phyloP scores from a whole-genome alignment of 106 monocot species.

The Cymbidium sinense region DNA sequence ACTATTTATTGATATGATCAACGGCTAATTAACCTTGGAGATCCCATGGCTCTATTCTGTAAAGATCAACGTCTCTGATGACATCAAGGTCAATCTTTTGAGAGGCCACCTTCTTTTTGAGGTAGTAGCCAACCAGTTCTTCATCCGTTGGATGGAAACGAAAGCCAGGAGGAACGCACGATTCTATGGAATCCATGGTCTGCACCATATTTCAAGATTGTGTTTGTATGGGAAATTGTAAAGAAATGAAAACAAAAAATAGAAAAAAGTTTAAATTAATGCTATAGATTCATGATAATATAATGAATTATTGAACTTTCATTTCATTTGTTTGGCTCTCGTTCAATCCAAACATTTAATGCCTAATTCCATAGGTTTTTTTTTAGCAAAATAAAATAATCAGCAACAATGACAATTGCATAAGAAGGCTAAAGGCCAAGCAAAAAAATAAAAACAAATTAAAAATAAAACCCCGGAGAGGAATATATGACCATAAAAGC shows the following conservation, averaged over 20 bases:
- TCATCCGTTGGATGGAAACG: constrained; percentile 50
- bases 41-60: constrained; percentile 23
- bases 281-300: too few species aligned
- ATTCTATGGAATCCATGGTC: constrained; percentile 19
- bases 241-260: background rate
- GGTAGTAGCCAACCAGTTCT: constrained; percentile 60
- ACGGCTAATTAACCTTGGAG: constrained; percentile 19
- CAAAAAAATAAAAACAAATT: too few species aligned
- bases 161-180: constrained; percentile 21
- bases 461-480: too few species aligned
- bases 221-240: background rate
- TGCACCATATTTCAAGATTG: background rate
- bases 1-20: background rate
- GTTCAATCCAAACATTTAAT: too few species aligned
- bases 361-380: too few species aligned
- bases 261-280: too few species aligned
- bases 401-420: too few species aligned
- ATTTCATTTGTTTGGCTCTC: too few species aligned
- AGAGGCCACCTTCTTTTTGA: constrained; percentile 54
- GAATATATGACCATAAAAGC: too few species aligned
- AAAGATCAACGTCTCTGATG: constrained; percentile 48
- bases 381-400: too few species aligned
- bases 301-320: too few species aligned
- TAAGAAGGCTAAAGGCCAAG: too few species aligned
- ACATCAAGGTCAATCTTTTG: constrained; percentile 60